Evolutionary conservation across 1,284 basidiomycete species (phyloP), one percentile per base, ranked within the genome.

Genomic region (Ceratobasidium sp.): DNA sequence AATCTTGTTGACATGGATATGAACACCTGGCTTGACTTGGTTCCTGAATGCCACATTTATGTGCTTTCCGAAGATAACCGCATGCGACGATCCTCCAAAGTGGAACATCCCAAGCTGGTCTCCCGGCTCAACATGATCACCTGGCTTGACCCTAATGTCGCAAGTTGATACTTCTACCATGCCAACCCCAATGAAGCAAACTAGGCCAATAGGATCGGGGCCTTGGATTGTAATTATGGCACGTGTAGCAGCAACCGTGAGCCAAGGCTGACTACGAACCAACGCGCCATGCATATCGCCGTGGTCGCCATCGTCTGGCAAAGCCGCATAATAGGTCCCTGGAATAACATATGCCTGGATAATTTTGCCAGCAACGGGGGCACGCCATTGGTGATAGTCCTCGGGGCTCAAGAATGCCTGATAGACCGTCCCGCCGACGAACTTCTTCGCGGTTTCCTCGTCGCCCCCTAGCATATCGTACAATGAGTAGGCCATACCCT

Each of bases 131-230:
- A 87, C 76, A 41, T 76, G 72, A 28, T 82, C 74, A 0, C 80
- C 80, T n/a, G 64, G 74, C 61, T 60, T 70, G 60, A 83, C 80
- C 18, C 74, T 77, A 0, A 80, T 52, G 18, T 71, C 82, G 60
- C 84, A 85, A 5, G 85, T 86, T n/a, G 86, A 87, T 0, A 88
- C 82, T 77, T 88, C 86, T 0, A 79, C 81, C 86, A 89, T 87
- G 0, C 87, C 87, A 26, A 88, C 81, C 0, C 77, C 84, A 8
- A 87, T 80, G 76, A 88, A 84, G 59, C 81, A 82, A 77, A 85
- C 80, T 69, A 85, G 75, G 0, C 86, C 86, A 50, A 87, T 84
- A 0, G 82, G 80, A 75, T 86, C 85, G 58, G 84, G 82, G 26
- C 85, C 80, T 71, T 86, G 77, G 79, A 89, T 88, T 74, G 84